Percentiles rank a stretch among this genome's conserved stretches.
Conservation (phyloP, 306 rosid genomes). For the Arachis hypogaea region DNA sequence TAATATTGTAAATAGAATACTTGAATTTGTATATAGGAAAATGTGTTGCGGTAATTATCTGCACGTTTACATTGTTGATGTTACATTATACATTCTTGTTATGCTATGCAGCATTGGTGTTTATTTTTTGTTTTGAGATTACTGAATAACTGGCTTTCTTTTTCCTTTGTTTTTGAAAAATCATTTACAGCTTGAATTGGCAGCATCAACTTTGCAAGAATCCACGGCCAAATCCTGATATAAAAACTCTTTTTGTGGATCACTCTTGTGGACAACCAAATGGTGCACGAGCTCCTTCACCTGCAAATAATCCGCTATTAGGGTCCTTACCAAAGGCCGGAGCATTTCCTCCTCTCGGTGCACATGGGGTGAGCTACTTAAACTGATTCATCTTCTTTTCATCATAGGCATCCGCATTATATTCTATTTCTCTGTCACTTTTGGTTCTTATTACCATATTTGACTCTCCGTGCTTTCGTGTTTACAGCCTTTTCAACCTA, state of each 20-base stretch:
- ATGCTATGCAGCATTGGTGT: background rate
- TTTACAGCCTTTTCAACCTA: constrained; percentile 89
- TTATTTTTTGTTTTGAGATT: background rate
- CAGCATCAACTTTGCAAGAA: constrained; percentile 98
- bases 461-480: constrained; percentile 31
- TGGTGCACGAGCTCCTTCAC: constrained; percentile 97
- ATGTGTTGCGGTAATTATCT: constrained; percentile 3
- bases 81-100: background rate
- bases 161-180: background rate
- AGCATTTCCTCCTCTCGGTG: constrained; percentile 93
- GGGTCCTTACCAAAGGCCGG: constrained; percentile 94
- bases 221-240: constrained; percentile 98
- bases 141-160: constrained; percentile 30
- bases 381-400: constrained; percentile 32
- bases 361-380: constrained; percentile 80
- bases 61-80: constrained; percentile 5
- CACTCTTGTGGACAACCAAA: constrained; percentile 98
- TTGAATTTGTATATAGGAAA: background rate
- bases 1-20: background rate
- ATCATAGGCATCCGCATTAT: constrained; percentile 25
- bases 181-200: constrained; percentile 88
- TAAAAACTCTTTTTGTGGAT: constrained; percentile 97
- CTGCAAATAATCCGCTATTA: constrained; percentile 86
- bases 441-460: constrained; percentile 11
- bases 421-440: constrained; percentile 20